Base-by-base conservation (phyloP, 768 basidiomycete genomes). In the Hortiboletus flavorubellus region DNA sequence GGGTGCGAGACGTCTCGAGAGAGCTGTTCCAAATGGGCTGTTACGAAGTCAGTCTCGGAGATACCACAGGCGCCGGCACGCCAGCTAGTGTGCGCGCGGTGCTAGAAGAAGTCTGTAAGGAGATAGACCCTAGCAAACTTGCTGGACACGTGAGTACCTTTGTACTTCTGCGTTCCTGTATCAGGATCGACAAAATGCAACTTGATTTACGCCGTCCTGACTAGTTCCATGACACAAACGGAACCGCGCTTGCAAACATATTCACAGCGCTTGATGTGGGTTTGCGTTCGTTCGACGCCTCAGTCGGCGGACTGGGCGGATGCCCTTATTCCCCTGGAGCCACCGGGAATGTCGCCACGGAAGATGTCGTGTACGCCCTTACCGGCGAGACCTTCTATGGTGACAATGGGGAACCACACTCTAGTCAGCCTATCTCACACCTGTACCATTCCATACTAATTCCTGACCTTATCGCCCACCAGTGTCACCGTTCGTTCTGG, bases 301-400 rank as follows among this genome's bases (percentile, higher is more conserved):
- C 89, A 1, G 84, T 97, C 16, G 93, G 87, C 16, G 94, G 95
- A 0, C 83, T 98, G 1, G 95, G 96, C 4, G 93, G 95, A 16
- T 98, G 96, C 65, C 95, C 95, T 3, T 98, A 92, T 72, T 93
- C 95, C 2, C 96, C 95, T 2, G 94, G 94, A 6, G 94, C 95
- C 14, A 94, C 93, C 0, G 95, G 96, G 15, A 97, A 97, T 62
- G 91, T 97, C 16, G 87, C 93, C 0, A 98, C 96, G 0, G 95
- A 98, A 62, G 91, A 96, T 61, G 83, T 96, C 1, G 76, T 96
- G 9, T 93, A 97, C 59, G 88, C 90, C 0, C 78, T 98, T 8
- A 58, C 80, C 78, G 61, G 84, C 73, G 48, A 86, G 85, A 10
- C 77, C 73, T 44, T 84, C 83, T 68, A 79, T 75, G 5, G 83